Evolutionary conservation across 1,284 basidiomycete species (phyloP), one percentile per base, ranked within the genome.

Genomic region (Polyporus tsugae): DNA sequence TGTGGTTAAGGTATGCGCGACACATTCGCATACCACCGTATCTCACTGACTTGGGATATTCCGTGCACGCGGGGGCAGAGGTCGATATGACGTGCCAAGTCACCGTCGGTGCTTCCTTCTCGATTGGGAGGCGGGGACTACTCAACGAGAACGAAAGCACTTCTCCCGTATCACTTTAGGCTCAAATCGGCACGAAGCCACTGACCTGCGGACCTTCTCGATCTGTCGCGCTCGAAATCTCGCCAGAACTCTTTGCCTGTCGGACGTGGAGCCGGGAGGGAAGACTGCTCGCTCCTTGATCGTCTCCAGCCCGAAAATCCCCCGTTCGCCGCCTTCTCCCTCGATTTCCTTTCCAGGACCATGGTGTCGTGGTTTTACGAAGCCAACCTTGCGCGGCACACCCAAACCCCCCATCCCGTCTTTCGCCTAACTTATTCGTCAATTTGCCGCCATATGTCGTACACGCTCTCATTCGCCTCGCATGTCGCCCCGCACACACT

Each of bases 1-100:
- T 9, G 82, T 89, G 44, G 90, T 94, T 58, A 94, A 92, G 83
- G 92, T 91, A 36, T 29, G 74, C 64, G 19, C 15, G 22, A 41
- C 38, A 6, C 38, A 25, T 38, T 42, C 44, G 46, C 29, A 13
- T 33, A 5, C 10, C 2, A 41, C 11, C 11, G 58, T 25, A 41
- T 15, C 22, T 42, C n/a, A 39, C 39, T 60, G 11, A 60, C 22
- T 25, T 22, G 22, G 22, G 3, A 41, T 33, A 6, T 55, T 39
- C 6, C 38, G 15, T 36, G 29, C n/a, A 10, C 17, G 33, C 39
- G 58, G 58, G 11, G 38, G 33, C 42, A 68, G 67, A 57, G 67
- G 63, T 65, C 67, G 41, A 68, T 68, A 58, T 68, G 61, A 65
- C 35, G 38, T 29, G 22, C 11, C 19, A 2, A 60, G 36, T 25